These are phyloP conservation scores for Cystobasidiaceae sp. DNA, from an alignment of 1,284 basidiomycete species.

Conservation along the genomic window DNA sequence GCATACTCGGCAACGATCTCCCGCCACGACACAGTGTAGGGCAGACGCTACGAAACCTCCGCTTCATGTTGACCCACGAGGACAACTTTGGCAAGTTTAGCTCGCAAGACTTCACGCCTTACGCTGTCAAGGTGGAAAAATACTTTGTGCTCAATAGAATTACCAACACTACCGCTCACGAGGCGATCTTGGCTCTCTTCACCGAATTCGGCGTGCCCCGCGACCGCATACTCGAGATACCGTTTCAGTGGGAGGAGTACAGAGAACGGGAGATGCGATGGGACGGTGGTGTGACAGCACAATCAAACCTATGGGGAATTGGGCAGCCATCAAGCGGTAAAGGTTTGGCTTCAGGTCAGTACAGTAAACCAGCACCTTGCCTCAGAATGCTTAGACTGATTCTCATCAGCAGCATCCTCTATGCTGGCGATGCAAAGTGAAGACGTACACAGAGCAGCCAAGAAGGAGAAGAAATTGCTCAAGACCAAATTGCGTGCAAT, in stretches of 20 bases:
- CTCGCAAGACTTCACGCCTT: not conserved
- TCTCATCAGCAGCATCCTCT: too few relatives aligned
- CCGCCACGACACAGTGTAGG: constrained; percentile 44
- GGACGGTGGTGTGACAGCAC: constrained; percentile 42
- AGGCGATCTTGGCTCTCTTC: constrained; percentile 40
- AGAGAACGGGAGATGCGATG: constrained; percentile 38
- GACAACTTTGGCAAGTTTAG: constrained; percentile 35
- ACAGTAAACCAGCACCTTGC: too few relatives aligned
- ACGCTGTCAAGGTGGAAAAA: constrained; percentile 41
- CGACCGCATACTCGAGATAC: constrained; percentile 41
- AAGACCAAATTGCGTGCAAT: constrained; percentile 41
- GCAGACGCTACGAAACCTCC: constrained; percentile 44
- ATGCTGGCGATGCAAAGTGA: not conserved
- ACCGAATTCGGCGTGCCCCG: constrained; percentile 38
- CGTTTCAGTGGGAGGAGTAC: constrained; percentile 43
- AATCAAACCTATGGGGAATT: constrained; percentile 37
- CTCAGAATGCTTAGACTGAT: too few relatives aligned
- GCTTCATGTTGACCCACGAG: constrained; percentile 44
- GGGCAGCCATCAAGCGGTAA: constrained; percentile 23
- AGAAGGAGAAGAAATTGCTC: constrained; percentile 24
- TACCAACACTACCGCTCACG: constrained; percentile 38
- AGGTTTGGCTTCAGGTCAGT: not conserved
- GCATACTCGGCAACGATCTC: constrained; percentile 45
- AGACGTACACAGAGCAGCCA: not conserved
- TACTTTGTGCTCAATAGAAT: constrained; percentile 44